Conservation (phyloP, 305 asterid genomes). For the Petunia hybrid region DNA sequence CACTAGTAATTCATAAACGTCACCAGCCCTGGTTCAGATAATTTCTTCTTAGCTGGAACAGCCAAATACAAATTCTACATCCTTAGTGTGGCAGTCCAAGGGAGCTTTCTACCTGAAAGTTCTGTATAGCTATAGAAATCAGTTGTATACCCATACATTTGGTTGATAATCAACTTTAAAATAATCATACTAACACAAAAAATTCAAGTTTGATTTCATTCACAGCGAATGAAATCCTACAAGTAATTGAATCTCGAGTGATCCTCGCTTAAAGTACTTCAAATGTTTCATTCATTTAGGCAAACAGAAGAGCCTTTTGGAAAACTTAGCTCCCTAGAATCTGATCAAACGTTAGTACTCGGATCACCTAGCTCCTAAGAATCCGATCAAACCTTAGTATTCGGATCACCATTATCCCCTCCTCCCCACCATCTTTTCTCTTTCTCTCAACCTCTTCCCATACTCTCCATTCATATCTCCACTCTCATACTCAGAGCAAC, state of each 20-base stretch:
- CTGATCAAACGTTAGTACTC: not conserved
- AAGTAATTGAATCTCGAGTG: not conserved
- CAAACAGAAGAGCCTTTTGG: not conserved
- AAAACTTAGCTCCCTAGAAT: not conserved
- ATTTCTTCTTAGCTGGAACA: too few relatives aligned
- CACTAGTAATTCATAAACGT: too few relatives aligned
- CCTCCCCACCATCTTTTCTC: not conserved
- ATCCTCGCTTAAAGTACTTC: not conserved
- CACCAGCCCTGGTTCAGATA: too few relatives aligned
- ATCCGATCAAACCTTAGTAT: not conserved
- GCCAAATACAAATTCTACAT: too few relatives aligned
- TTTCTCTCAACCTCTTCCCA: not conserved
- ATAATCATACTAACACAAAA: too few relatives aligned
- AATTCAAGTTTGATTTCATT: too few relatives aligned
- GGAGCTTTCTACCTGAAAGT: too few relatives aligned
- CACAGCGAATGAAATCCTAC: too few relatives aligned
- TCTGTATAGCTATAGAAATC: too few relatives aligned
- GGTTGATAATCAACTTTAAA: too few relatives aligned
- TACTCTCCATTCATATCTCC: not conserved
- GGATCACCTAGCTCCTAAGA: not conserved
- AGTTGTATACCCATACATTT: too few relatives aligned
- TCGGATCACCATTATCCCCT: not conserved
- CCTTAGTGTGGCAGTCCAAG: too few relatives aligned
- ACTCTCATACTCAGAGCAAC: not conserved
- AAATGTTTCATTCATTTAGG: not conserved